Percentiles rank a stretch among this genome's conserved stretches.
phyloP scores from a whole-genome alignment of 306 rosid genomes.

The cucumber (Cucumis sativus) region Cucumber_9930_V3 NC_026659.2:1918001-1918500 shows the following conservation, averaged over 20 bases:
- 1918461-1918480: neutral
- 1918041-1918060: neutral
- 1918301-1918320: neutral
- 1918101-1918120: neutral
- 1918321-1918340: neutral
- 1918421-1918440: constrained; percentile 90
- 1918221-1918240: no score
- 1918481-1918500: neutral
- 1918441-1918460: constrained; percentile 60
- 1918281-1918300: neutral
- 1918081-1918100: neutral
- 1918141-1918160: neutral
- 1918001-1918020: neutral
- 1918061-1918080: neutral
- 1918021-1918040: neutral
- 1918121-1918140: neutral
- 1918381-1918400: constrained; percentile 82
- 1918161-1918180: neutral
- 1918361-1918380: constrained; percentile 29
- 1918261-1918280: neutral
- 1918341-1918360: neutral
- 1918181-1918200: neutral
- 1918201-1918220: neutral
- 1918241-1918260: neutral
- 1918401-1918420: constrained; percentile 89